Conservation (phyloP, 2,329 filamentous ascomycete species). For the Fusarium torreyae region DNA sequence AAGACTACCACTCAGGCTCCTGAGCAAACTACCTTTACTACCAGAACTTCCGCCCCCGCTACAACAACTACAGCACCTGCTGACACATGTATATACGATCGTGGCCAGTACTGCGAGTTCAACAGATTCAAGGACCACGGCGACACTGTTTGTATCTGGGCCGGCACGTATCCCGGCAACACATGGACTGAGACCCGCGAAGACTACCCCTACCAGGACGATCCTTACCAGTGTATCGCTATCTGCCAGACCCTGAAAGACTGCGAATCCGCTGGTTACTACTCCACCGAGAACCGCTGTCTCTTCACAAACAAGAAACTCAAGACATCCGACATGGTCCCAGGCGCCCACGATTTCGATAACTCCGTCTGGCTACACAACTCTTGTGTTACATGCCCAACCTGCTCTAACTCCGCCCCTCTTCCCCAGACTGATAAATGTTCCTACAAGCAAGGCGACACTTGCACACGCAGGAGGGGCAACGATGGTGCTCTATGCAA, state of each 20-base stretch:
- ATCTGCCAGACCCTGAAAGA: constrained; percentile 17
- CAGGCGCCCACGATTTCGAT: not conserved
- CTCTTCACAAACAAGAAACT: constrained; percentile 14
- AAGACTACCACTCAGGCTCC: not conserved
- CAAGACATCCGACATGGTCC: constrained; percentile 4
- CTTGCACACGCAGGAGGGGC: not conserved
- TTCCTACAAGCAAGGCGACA: constrained; percentile 4
- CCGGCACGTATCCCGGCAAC: not conserved
- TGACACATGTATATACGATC: constrained; percentile 7
- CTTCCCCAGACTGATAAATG: not conserved
- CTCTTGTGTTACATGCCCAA: constrained; percentile 12
- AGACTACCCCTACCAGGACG: constrained; percentile 22
- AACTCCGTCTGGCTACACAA: constrained; percentile 7
- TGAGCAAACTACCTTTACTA: no score
- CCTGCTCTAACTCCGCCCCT: not conserved
- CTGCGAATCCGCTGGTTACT: constrained; percentile 18
- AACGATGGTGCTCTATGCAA: constrained; percentile 3
- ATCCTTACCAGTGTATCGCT: constrained; percentile 17
- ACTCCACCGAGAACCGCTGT: constrained; percentile 20
- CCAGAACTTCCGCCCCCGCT: no score
- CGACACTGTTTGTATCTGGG: constrained; percentile 19
- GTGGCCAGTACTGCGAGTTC: constrained; percentile 23
- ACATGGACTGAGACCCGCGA: constrained; percentile 12
- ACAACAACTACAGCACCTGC: no score
- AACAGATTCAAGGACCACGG: constrained; percentile 10